Evolutionary conservation across 176 grass and related monocot genomes (phyloP), one percentile per base, ranked within the genome.

Genomic region (Eragrostis nindensis): DNA sequence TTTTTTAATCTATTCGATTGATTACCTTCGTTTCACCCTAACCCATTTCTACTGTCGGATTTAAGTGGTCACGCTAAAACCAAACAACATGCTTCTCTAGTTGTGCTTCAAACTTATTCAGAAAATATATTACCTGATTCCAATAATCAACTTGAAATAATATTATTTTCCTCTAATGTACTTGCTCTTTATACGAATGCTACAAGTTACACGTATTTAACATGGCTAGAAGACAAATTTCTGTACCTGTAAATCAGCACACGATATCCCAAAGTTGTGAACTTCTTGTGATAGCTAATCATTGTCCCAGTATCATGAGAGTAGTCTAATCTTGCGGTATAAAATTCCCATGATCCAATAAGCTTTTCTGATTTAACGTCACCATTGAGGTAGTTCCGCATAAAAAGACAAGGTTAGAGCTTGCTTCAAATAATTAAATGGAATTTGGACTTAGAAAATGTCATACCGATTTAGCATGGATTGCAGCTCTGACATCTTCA

Each of bases 401-500:
- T 5, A 76, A 5, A 76, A 43, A 72, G 5, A 36, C 32, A 6
- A 63, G 68, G n/a, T 81, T 63, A 89, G 46, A 9, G 25, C 8
- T 19, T 0, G 47, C 30, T 61, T 71, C 17, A 80, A 46, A 49
- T 63, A 81, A 44, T 65, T 65, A 40, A 32, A 70, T 66, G 14
- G 19, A 56, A 43, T 21, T 70, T 15, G 24, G 4, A 8, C 19
- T 32, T n/a, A 41, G 21, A 17, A 46, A 15, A n/a, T 5, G 10
- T 45, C 67, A 40, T 94, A 94, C 92, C 56, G 77, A 27, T 81
- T 94, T 78, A 7, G 89, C 92, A 78, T 89, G 89, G 87, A 91
- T 91, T 36, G 84, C 92, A 60, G 83, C 63, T 91, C 92, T 84
- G 43, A 91, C 92, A 71, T 76, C 80, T 87, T 94, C 89, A 68